These are phyloP conservation scores for Crithidia fasciculata DNA, from an alignment of 208 protist genomes.

Conservation along the genomic window DNA sequence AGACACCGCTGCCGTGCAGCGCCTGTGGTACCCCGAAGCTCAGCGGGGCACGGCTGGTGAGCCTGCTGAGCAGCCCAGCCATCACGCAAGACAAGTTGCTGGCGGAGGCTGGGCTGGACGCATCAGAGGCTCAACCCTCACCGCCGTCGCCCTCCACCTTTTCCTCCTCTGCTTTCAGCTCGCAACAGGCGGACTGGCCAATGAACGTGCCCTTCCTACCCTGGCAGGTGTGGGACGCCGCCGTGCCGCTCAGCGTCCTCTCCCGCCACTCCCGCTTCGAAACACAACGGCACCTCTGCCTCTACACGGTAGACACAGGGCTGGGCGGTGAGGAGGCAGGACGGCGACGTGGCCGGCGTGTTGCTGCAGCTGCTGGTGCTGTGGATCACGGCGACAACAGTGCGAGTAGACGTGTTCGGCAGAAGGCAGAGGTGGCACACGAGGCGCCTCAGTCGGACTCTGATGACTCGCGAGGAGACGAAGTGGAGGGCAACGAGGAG, in stretches of 20 bases:
- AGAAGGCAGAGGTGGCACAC: too few relatives aligned
- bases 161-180: conserved; percentile 30
- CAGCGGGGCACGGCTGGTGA: conserved; percentile 39
- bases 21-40: conserved; percentile 62
- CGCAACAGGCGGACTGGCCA: conserved; percentile 71
- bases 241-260: conserved; percentile 63
- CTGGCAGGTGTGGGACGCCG: conserved; percentile 90
- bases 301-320: conserved; percentile 62
- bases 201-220: conserved; percentile 84
- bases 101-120: conserved; percentile 4
- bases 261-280: conserved; percentile 72
- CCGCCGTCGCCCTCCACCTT: not conserved
- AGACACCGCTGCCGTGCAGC: conserved; percentile 43
- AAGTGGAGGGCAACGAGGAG: too few relatives aligned
- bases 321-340: conserved; percentile 26
- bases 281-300: conserved; percentile 71
- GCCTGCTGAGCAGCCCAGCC: conserved; percentile 32
- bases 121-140: not conserved
- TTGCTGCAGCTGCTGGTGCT: not conserved
- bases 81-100: conserved; percentile 23
- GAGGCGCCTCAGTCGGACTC: too few relatives aligned
- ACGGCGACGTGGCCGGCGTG: conserved; percentile 9
- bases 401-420: not conserved
- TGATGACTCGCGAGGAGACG: too few relatives aligned
- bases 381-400: not conserved